Evolutionary conservation across 371 early-diverging fungal genomes (phyloP), one percentile per base, ranked within the genome.

Genomic region (Actinomortierella wolfii): DNA sequence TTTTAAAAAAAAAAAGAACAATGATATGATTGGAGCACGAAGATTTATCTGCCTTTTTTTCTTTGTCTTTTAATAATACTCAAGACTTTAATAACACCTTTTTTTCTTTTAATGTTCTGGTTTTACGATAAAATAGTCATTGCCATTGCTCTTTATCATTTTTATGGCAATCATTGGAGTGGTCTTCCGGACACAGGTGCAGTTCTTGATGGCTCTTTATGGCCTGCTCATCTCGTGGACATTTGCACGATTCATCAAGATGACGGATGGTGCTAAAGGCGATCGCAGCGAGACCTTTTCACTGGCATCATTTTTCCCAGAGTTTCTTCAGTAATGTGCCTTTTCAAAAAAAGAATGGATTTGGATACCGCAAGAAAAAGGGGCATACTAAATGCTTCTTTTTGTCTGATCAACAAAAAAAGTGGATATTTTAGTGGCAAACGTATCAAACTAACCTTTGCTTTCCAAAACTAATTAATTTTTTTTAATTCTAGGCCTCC

Each of bases 211-310:
- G 50, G 85, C 86, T 9, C 71, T 85, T 52, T 86, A 82, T 55
- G 92, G 90, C 6, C 83, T 87, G 59, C 74, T 87, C 1, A 80
- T 85, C 42, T 82, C 89, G 18, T 94, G 95, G 95, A 59, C 89
- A 3, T 92, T 92, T 70, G 81, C 89, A 45, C 86, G 94, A 15
- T 93, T 91, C 78, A 91, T 86, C 79, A 89, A 88, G 57, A 65
- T 81, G 28, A 88, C 91, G 59, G 92, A 91, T 74, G 92, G 92
- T 34, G 82, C 90, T 34, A 80, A 81, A 51, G 95, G 95, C 14
- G 94, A 93, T 70, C 84, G 90, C 44, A 86, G 88, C 61, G 94
- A 93, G 57, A 83, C 92, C 1, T 94, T 94, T 83, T 86, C 89
- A 1, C 83, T 94, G 50, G 85, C 86, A 2, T 86, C 89, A 25